Base-by-base conservation (phyloP, 176 grass and related monocot species). In the Pontederia paniculata region DNA sequence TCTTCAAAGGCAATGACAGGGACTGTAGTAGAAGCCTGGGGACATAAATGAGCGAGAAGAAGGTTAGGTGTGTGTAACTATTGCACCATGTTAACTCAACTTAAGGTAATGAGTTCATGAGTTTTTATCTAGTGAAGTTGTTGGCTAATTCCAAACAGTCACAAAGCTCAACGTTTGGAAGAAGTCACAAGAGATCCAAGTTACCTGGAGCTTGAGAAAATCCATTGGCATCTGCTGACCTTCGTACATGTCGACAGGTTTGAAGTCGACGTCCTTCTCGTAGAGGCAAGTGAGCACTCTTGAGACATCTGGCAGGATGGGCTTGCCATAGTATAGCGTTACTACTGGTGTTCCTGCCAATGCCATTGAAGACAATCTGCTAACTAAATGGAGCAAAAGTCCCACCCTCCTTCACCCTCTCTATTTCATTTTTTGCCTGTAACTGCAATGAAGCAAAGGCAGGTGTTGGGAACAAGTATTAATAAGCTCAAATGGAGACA, bases 201-300 rank as follows among this genome's bases (percentile, higher is more conserved):
- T 2, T 79, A 95, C 89, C 89, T 89, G 89, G 58, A 95, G 70
- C 63, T 68, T 89, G 50, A 95, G 76, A 49, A 95, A 73, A 72
- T 80, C 62, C 0, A 5, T 12, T 0, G 70, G 55, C 70, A 77
- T 77, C 31, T 46, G 73, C 42, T 77, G 75, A n/a, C 60, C 11
- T 37, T 72, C 21, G 14, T 75, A 25, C 12, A 53, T 66, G 8
- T 83, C n/a, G 58, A 78, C 11, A 2, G n/a, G 41, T 20, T 55
- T 9, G 20, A 69, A 79, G 1, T 89, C 12, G 61, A 95, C 42
- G 14, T 73, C 45, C 76, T 95, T 95, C 84, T 95, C 89, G 53
- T 83, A 76, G 48, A 95, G 70, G 69, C 89, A 89, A 28, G 89
- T 76, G 62, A 95, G 76, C 47, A 89, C 89, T 68, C 89, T 85